Percentiles rank a stretch among this genome's conserved stretches.
These are phyloP conservation scores for Protomyces pachydermus DNA, from an alignment of 1,139 yeast species.

Conservation along the genomic window DNA sequence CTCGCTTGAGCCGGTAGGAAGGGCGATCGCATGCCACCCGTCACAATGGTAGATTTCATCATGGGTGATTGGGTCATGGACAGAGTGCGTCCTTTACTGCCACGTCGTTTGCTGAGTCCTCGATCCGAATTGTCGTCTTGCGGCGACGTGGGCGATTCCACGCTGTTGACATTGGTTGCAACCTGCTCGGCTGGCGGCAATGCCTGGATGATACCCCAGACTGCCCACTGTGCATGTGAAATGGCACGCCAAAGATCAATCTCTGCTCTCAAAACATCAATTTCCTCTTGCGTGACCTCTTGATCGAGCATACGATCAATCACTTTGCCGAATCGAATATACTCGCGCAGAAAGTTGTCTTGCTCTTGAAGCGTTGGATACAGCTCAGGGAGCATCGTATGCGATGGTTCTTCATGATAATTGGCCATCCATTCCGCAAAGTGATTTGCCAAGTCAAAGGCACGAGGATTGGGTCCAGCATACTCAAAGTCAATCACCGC, in stretches of 20 bases:
- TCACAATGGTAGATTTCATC: neutral
- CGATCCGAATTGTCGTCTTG: neutral
- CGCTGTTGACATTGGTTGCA: neutral
- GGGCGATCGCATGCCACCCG: conserved; percentile 17
- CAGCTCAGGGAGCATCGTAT: conserved; percentile 50
- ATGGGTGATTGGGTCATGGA: neutral
- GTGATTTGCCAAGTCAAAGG: conserved; percentile 86
- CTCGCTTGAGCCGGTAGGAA: conserved; percentile 9
- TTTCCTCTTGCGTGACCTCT: conserved; percentile 49
- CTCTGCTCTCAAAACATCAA: conserved; percentile 57
- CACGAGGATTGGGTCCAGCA: conserved; percentile 88
- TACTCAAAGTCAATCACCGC: conserved; percentile 96
- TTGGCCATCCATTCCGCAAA: conserved; percentile 94
- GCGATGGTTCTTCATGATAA: conserved; percentile 66
- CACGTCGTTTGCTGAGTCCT: neutral
- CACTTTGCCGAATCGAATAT: conserved; percentile 7
- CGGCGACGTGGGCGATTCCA: conserved; percentile 8
- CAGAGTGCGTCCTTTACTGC: neutral
- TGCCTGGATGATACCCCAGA: conserved; percentile 85
- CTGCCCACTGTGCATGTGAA: conserved; percentile 73
- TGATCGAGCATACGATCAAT: conserved; percentile 35
- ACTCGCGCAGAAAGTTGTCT: conserved; percentile 47
- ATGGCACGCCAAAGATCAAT: conserved; percentile 74
- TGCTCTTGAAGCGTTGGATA: conserved; percentile 69
- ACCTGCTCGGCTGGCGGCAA: conserved; percentile 1